Base-by-base conservation (phyloP, 306 rosid species). In the Lablab purpureus region DNA sequence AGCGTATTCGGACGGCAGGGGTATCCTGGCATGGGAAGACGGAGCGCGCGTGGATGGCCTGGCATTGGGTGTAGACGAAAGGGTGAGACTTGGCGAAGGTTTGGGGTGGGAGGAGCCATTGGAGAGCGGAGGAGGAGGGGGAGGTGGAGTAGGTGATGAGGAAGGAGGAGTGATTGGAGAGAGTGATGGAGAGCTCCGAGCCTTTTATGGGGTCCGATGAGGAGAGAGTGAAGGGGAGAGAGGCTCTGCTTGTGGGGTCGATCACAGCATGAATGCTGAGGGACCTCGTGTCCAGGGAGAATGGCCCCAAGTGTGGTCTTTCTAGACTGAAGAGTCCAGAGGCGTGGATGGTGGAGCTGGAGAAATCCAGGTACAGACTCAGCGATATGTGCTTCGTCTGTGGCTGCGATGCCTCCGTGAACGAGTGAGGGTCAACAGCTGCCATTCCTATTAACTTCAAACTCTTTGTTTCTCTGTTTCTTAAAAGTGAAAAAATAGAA, bases 1-100 rank as follows among this genome's bases (percentile, higher is more conserved):
- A 91, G 64, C 87, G 49, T 0, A 95, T 85, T 30, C 99, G 84
- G 66, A 89, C 87, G 11, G 99, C 98, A 0, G 99, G 97, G 4
- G 99, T 95, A 83, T 95, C 99, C 77, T 95, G 99, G 71, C 92
- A 95, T 2, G 99, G 99, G 77, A 95, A 90, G 21, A 95, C 87
- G 0, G 98, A 52, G 32, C 99, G 97, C 0, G 99, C 99, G 56
- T 95, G 99, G 60, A 95, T 93, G 71, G 97, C 85, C 11, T 95
- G 99, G 81, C 99, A 93, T 21, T 95, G 99, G 0, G 99, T 95
- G 87, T 93, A 93, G 19, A 90, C 99, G 15, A 91, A 91, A 0
- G 99, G 98, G 1, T 71, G 72, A 1, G 88, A 40, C 47, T 93
- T 91, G 84, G 87, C 87, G 82, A 87, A 90, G 6, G 99, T 93